Percentiles rank a stretch among this genome's conserved stretches.
Conservation (phyloP, 768 basidiomycete species). For the Lactifluus subvellereus region DNA sequence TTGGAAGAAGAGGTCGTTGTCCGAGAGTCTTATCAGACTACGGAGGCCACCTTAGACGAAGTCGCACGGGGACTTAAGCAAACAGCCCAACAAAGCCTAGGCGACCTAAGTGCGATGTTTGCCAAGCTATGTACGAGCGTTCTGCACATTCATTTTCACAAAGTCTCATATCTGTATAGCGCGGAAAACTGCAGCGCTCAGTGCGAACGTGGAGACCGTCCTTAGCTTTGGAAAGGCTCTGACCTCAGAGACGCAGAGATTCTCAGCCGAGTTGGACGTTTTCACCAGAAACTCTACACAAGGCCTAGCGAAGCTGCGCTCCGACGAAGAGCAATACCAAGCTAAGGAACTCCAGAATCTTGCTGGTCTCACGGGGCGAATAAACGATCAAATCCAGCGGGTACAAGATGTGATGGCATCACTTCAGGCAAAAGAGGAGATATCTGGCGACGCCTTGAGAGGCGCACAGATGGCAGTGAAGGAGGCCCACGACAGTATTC, state of each 20-base stretch:
- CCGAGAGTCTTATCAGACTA: slow-evolving; percentile 68
- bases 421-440: slow-evolving; percentile 52
- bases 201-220: slow-evolving; percentile 61
- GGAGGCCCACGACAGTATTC: slow-evolving; percentile 49
- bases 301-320: slow-evolving; percentile 46
- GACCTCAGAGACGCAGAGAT: slow-evolving; percentile 43
- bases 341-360: slow-evolving; percentile 51
- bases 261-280: slow-evolving; percentile 54
- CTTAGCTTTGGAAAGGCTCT: slow-evolving; percentile 56
- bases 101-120: slow-evolving; percentile 66
- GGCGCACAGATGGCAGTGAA: slow-evolving; percentile 45
- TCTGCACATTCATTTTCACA: not conserved
- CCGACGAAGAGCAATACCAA: slow-evolving; percentile 53
- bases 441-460: slow-evolving; percentile 47
- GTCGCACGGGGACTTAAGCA: slow-evolving; percentile 66
- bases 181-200: slow-evolving; percentile 61
- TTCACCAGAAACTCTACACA: slow-evolving; percentile 55
- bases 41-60: slow-evolving; percentile 62
- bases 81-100: slow-evolving; percentile 59
- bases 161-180: slow-evolving; percentile 40
- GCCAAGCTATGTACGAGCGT: slow-evolving; percentile 68
- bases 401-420: slow-evolving; percentile 46
- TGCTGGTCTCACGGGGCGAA: slow-evolving; percentile 42
- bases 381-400: slow-evolving; percentile 53
- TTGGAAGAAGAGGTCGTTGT: slow-evolving; percentile 79